Evolutionary conservation across 169 alveolate species (phyloP), one percentile per base, ranked within the genome.

Genomic region (Cryptosporidium bovis): DNA sequence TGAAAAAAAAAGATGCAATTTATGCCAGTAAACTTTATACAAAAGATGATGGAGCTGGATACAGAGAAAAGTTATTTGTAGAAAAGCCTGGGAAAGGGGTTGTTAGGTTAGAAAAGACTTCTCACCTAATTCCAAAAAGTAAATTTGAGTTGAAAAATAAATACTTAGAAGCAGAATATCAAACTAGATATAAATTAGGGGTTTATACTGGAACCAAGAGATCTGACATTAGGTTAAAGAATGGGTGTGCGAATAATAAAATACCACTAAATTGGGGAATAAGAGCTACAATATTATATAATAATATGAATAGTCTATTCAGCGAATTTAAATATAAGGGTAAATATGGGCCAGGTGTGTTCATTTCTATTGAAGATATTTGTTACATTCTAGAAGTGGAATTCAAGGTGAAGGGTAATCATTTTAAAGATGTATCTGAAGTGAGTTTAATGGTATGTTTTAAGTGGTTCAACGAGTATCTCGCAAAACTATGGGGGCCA

Each of bases 301-400:
- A 77, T 44, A 56, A 60, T n/a, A 62, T 77, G 71, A 60, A 34
- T 36, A 62, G n/a, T 27, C 1, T 7, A 3, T 77, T 77, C 24
- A 77, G 31, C 7, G 16, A 46, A 20, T 36, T 77, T 12, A 60
- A 24, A 62, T 77, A 77, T 44, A 60, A 46, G 50, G 50, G 50
- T 20, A 44, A 34, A 40, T 18, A 44, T 60, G 87, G 87, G 2
- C 71, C 71, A 15, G 27, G 51, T 3, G 7, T 20, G 18, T 77
- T 77, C 44, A 15, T 77, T 20, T 40, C 77, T 62, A 77, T 77
- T 12, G 87, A 77, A n/a, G 87, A 77, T 60, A 40, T 77, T n/a
- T 77, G 87, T 44, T 77, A 77, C 29, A 58, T 77, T 36, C 33
- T 77, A 50, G 87, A 77, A 44, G 34, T 71, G 40, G 87, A 77